Percentiles rank a stretch among this genome's conserved stretches.
phyloP scores from a whole-genome alignment of 805 yeast species.

The Schwanniomyces occidentalis region DNA sequence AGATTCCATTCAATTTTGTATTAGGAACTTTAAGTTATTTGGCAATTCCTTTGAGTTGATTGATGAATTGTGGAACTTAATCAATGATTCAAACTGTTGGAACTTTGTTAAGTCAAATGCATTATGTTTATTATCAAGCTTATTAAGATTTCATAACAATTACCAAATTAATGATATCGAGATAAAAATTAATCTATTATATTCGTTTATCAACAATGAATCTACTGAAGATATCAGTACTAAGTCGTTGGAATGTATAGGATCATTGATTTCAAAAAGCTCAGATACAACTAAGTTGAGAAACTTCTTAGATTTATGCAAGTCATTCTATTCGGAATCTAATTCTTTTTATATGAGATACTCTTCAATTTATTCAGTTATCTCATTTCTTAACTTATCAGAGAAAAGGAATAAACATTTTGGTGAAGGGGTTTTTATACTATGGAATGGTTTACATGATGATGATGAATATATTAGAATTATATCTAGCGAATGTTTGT shows the following conservation, averaged over 20 bases:
- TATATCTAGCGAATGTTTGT: conserved; percentile 44
- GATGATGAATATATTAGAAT: conserved; percentile 66
- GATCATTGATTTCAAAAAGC: conserved; percentile 33
- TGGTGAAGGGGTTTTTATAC: conserved; percentile 18
- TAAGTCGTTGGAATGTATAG: conserved; percentile 52
- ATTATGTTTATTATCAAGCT: conserved; percentile 32
- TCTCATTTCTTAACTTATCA: neutral
- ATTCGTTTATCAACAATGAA: conserved; percentile 23
- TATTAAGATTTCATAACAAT: conserved; percentile 10
- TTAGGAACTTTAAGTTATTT: conserved; percentile 2
- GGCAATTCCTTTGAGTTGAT: conserved; percentile 4
- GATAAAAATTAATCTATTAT: conserved; percentile 24
- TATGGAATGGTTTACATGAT: conserved; percentile 51
- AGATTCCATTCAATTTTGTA: conserved; percentile 36
- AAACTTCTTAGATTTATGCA: neutral
- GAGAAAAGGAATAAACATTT: neutral
- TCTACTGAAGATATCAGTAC: conserved; percentile 49
- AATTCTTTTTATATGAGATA: conserved; percentile 1
- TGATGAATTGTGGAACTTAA: conserved; percentile 17
- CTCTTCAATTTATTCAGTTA: neutral
- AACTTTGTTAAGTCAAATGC: conserved; percentile 46
- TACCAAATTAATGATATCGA: conserved; percentile 7
- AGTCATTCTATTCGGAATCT: neutral
- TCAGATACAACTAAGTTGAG: neutral
- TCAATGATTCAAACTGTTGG: conserved; percentile 32